These are phyloP conservation scores for Metroxylon sagu DNA, from an alignment of 176 grass and related monocot genomes.

Conservation along the genomic window DNA sequence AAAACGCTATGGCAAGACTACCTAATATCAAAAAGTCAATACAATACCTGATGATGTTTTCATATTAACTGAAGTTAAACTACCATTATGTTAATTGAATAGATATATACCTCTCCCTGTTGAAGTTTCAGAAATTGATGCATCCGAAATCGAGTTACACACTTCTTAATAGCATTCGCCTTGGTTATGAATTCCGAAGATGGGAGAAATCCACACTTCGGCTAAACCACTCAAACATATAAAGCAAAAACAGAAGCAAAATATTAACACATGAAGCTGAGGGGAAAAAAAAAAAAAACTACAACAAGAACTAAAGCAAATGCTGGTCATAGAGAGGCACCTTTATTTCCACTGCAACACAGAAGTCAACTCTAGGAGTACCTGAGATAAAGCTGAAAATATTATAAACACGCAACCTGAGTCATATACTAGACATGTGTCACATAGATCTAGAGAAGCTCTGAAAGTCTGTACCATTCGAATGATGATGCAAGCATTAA, in stretches of 20 bases:
- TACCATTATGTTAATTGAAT: too few species aligned
- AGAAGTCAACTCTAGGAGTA: conserved; percentile 35
- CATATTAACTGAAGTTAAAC: not conserved
- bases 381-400: conserved; percentile 37
- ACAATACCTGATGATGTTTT: not conserved
- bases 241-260: conserved; percentile 8
- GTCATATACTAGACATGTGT: not conserved
- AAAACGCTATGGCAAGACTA: too few species aligned
- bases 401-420: not conserved
- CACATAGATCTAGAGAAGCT: too few species aligned
- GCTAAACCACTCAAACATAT: conserved; percentile 26
- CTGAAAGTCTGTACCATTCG: too few species aligned
- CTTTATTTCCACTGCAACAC: conserved; percentile 96
- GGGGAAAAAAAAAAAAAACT: conserved; percentile 17
- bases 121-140: conserved; percentile 82
- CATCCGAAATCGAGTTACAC: conserved; percentile 82
- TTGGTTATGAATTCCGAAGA: conserved; percentile 82
- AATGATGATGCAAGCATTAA: too few species aligned
- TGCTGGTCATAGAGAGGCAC: conserved; percentile 22
- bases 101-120: conserved; percentile 46
- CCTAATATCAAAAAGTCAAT: not conserved
- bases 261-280: conserved; percentile 14
- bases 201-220: conserved; percentile 89
- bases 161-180: conserved; percentile 72
- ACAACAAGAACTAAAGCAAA: conserved; percentile 8